Base-by-base conservation (phyloP, 2,329 filamentous ascomycete species). In the Elsinoe batatas region DNA sequence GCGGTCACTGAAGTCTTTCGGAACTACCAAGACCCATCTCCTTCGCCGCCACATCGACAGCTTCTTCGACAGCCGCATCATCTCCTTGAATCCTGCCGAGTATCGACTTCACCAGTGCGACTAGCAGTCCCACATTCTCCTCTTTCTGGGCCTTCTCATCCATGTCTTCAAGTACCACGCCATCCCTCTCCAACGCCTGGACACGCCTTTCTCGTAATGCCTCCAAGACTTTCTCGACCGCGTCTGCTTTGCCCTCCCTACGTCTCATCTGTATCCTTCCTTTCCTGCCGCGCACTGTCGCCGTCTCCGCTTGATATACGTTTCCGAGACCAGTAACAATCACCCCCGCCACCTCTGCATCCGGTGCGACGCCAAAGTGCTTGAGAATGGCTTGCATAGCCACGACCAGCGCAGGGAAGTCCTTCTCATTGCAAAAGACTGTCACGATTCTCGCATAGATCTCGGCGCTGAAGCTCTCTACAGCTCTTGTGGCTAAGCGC, bases 371-470 rank as follows among this genome's bases (percentile, higher is more conserved):
- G 3, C 43, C 51, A 38, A 58, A 59, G 7, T 15, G 20, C 12
- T 40, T 36, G 3, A 51, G 36, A 5, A 58, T 56, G 4, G 46
- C 56, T 35, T 59, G 56, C 17, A 61, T 18, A 10, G 59, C 58
- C 5, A 57, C 54, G 30, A 61, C 32, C 37, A 47, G 37, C 2
- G 53, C 58, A 4, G 56, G 53, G 36, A 61, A 58, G 33, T 61
- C 59, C n/a, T 51, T 58, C 12, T 54, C 15, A 15, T 37, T 22
- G 20, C 54, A 59, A 36, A 61, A 61, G 18, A 42, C 43, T 22
- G 53, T 38, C 1, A 61, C 53, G 26, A 61, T 59, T 46, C 54
- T 51, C 5, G 56, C 53, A 40, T 59, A 58, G 5, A 59, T 54
- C 32, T 54, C 56, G 3, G 18, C 22, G 7, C 36, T 44, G 13